Evolutionary conservation across 2,329 filamentous ascomycete species (phyloP), one percentile per base, ranked within the genome.

Genomic region (Pseudogymnoascus sp.): DNA sequence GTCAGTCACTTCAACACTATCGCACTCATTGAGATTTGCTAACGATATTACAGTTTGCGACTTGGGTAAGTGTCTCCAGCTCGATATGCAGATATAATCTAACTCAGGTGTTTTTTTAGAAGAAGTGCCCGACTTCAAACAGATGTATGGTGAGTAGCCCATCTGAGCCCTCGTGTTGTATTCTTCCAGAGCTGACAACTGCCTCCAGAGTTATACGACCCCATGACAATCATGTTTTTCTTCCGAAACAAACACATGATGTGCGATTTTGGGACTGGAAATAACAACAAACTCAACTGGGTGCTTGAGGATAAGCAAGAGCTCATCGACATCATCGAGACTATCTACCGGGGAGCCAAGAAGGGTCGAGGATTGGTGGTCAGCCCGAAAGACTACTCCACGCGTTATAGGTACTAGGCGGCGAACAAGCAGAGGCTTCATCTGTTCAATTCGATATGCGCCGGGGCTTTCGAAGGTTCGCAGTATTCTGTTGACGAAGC

Each of bases 211-310:
- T 81, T 93, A 5, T 93, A 95, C 80, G 90, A 99, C 74, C 87
- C 92, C 0, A 91, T 93, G 78, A 96, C 95, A 2, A 87, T 97
- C 76, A 97, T 97, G 90, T 96, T 91, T 81, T 96, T 96, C 82
- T 96, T 93, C 81, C 86, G 93, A 66, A 99, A 99, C 76, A 99
- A 99, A 76, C 92, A 97, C 78, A 97, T 97, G 86, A 96, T 96
- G 90, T 91, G 90, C 75, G 93, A 97, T 84, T 92, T 97, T 70
- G 93, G 93, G 57, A 99, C 95, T 1, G 95, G 95, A 68, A 96
- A 99, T 79, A 99, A 99, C 77, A 99, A 99, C 76, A 97, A 97
- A 77, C 81, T 97, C 69, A 97, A 97, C 75, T 96, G 91, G 88
- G 91, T 96, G 59, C 80, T 96, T 62, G 93, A 97, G 77, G 93